Conservation (phyloP, 2,329 filamentous ascomycete species). For the Pseudocercospora fijiensis region DNA sequence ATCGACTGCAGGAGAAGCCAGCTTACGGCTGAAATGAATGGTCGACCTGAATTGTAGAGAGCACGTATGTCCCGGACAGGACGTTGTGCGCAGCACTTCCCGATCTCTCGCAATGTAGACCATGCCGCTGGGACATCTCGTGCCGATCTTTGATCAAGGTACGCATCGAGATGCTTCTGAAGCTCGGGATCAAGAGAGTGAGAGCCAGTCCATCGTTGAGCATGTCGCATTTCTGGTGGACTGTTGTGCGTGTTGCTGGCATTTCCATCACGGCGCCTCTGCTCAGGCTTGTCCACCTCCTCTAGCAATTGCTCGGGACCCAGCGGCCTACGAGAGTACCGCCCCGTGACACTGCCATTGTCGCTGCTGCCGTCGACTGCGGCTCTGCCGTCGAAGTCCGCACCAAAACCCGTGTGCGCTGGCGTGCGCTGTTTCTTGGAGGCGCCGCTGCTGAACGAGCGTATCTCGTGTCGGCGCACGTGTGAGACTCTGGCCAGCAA, state of each 20-base stretch:
- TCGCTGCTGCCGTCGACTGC: not conserved
- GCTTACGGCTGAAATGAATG: not conserved
- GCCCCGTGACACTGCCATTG: conserved; percentile 11
- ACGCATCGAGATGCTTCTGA: not conserved
- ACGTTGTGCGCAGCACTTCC: not conserved
- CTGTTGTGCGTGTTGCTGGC: not conserved
- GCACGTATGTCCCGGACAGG: not conserved
- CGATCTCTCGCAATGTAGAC: conserved; percentile 17
- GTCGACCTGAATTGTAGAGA: not conserved
- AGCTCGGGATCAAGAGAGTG: not conserved
- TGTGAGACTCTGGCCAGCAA: not conserved
- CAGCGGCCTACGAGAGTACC: conserved; percentile 27
- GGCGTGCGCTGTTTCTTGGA: not conserved
- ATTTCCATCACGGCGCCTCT: not conserved
- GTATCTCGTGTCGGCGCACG: not conserved
- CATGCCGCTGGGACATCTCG: conserved; percentile 9
- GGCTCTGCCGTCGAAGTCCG: not conserved
- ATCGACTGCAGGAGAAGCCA: not conserved
- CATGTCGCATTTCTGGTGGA: not conserved
- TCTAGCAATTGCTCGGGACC: conserved; percentile 26
- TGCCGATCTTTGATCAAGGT: not conserved
- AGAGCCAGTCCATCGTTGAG: not conserved
- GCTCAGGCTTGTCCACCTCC: conserved; percentile 14
- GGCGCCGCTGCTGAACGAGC: not conserved
- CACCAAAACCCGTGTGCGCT: not conserved